Conservation (phyloP, 306 rosid genomes). For the Echinosophora koreensis region DNA sequence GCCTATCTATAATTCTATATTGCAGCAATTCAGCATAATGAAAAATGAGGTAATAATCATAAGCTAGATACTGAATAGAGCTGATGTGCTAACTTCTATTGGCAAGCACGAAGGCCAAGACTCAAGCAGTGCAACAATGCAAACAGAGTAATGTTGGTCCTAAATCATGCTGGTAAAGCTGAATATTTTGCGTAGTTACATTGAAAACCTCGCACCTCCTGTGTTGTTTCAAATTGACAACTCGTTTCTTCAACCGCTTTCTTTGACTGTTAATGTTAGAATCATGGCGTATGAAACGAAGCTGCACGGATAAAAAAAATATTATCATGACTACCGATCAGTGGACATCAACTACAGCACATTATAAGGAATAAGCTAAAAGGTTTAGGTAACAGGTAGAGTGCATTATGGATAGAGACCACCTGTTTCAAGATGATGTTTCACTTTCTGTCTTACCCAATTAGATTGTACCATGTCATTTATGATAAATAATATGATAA, state of each 20-base stretch:
- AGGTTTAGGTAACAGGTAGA: too few relatives aligned
- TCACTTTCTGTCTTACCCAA: too few relatives aligned
- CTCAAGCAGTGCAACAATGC: slow-evolving; percentile 14
- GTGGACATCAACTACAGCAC: neutral
- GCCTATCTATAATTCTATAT: neutral
- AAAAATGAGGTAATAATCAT: slow-evolving; percentile 13
- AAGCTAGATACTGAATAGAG: neutral
- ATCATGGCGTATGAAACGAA: slow-evolving; percentile 72
- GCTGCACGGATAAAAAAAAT: slow-evolving; percentile 61
- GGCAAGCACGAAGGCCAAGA: slow-evolving; percentile 9
- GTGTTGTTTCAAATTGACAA: slow-evolving; percentile 45
- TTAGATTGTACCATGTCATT: too few relatives aligned
- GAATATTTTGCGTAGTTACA: slow-evolving; percentile 14
- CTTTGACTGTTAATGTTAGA: slow-evolving; percentile 60
- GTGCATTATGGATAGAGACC: too few relatives aligned
- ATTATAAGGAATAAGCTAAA: slow-evolving; percentile 6
- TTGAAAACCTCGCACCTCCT: slow-evolving; percentile 52
- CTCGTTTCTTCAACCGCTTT: slow-evolving; percentile 55
- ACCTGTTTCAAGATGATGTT: too few relatives aligned
- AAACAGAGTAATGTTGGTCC: neutral
- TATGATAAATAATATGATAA: too few relatives aligned
- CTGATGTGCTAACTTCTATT: slow-evolving; percentile 7
- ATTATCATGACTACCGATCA: neutral
- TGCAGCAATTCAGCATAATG: slow-evolving; percentile 6
- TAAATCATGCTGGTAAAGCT: neutral